Base-by-base conservation (phyloP, 495 filamentous ascomycete genomes). In the Aspergillus asperescens region DNA sequence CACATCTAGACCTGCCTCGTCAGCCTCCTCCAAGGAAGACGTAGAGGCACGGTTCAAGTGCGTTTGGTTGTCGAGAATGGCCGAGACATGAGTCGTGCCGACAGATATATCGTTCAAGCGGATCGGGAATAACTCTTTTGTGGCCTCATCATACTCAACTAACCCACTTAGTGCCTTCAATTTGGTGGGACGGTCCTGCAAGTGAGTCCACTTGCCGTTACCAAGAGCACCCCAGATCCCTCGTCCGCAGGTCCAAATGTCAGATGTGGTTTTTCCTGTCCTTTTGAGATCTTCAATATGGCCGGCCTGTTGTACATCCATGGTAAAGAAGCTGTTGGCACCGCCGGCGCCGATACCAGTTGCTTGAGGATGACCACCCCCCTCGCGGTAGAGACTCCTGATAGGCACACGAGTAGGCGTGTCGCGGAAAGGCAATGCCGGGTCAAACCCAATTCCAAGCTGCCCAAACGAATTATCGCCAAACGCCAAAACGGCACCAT, bases 391-490 rank as follows among this genome's bases (percentile, higher is more conserved):
- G 7, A 94, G 81, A 45, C 77, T 77, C 37, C 79, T 76, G 49
- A 89, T 72, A 0, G 85, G 82, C 5, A 96, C 55, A 0, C 75
- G 73, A 5, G 81, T 80, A 1, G 93, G 92, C 0, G 74, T 74
- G 61, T 93, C 89, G 46, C 85, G 71, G 52, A 71, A 80, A 8
- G 81, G 75, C 9, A 78, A 64, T 29, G 83, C 79, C 0, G 80
- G 61, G 43, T 81, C 78, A 39, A 76, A 81, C 41, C 87, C 79
- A 55, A 90, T 81, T 6, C 92, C 92, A 8, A 96, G 72, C 66
- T 97, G 93, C 27, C 93, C 93, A 48, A 78, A 76, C 0, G 84
- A 82, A 65, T 97, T 97, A 63, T 96, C 90, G 18, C 93, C 93
- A 67, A 95, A 98, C 22, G 81, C 74, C 66, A 90, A 95, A n/a